phyloP scores from a whole-genome alignment of 169 alveolate species.

The Hepatocystis sp. region DNA sequence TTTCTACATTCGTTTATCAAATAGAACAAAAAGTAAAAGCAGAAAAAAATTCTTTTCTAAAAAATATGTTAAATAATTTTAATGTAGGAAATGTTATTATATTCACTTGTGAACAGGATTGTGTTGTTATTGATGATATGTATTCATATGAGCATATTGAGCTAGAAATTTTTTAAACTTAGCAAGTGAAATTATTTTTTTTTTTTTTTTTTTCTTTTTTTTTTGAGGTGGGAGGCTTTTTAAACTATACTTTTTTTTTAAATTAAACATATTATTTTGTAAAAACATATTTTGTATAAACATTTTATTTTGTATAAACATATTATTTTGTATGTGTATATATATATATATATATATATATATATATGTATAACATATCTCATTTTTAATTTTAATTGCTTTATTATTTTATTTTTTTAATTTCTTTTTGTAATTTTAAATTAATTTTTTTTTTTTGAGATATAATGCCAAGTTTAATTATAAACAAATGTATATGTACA shows the following conservation, averaged over 20 bases:
- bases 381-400: constrained; percentile 6
- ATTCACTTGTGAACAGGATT: constrained; percentile 65
- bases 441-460: not conserved
- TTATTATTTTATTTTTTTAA: constrained; percentile 22
- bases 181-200: not conserved
- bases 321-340: too few relatives aligned
- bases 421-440: constrained; percentile 24
- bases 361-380: not conserved
- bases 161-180: constrained; percentile 43
- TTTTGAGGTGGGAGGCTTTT: too few relatives aligned
- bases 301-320: too few relatives aligned
- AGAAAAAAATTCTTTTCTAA: constrained; percentile 1
- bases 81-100: constrained; percentile 65
- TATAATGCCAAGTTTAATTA: too few relatives aligned
- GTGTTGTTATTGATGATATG: constrained; percentile 53
- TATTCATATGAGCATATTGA: constrained; percentile 67
- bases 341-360: too few relatives aligned
- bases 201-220: constrained; percentile 2
- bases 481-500: too few relatives aligned
- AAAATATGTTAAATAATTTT: constrained; percentile 46
- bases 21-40: constrained; percentile 36
- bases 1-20: constrained; percentile 63
- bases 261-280: constrained; percentile 2
- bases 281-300: too few relatives aligned
- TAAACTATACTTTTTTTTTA: too few relatives aligned